Base-by-base conservation (phyloP, 495 filamentous ascomycete species). In the Chaetomium cochliodes region DNA sequence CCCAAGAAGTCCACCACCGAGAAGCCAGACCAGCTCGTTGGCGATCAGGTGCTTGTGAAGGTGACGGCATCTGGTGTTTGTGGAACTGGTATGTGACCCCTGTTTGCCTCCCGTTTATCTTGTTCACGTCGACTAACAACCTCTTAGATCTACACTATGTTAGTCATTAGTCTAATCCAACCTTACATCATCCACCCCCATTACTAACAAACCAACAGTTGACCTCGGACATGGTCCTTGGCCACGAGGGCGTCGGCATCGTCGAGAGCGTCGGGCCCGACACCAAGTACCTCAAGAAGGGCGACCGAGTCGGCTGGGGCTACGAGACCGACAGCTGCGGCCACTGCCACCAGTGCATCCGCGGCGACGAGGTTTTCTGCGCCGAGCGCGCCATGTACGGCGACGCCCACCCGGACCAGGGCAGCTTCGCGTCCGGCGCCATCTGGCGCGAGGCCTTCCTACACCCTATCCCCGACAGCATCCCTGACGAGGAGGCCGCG, bases 281-380 rank as follows among this genome's bases (percentile, higher is more conserved):
- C 18, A 81, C 85, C 30, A 84, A 78, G 63, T 80, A 74, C 44
- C 81, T 85, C 65, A 81, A 84, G 52, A 63, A 84, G 4, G 87
- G 87, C 25, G 85, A 87, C 67, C 76, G 85, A 18, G 86, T 79
- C 5, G 86, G 86, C 13, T 77, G 85, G 62, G 87, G 85, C 64
- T 86, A 83, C 37, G 71, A 85, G 33, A 56, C 41, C 13, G 37
- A 49, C 42, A 62, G 56, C 47, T 71, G 69, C 62, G 64, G 64
- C 16, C 41, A 59, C 13, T 71, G 69, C 61, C 26, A 47, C 26
- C 57, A 65, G 44, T 71, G 69, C 58, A 60, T 66, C 5, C 56
- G 47, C 11, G 66, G 69, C 37, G 54, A 65, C 1, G 73, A 77
- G 42, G 66, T 69, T 52, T 60, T 39, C 8, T 71, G 69, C 50